These are phyloP conservation scores for Wallacemonas collosoma DNA, from an alignment of 208 protist species.

Conservation along the genomic window DNA sequence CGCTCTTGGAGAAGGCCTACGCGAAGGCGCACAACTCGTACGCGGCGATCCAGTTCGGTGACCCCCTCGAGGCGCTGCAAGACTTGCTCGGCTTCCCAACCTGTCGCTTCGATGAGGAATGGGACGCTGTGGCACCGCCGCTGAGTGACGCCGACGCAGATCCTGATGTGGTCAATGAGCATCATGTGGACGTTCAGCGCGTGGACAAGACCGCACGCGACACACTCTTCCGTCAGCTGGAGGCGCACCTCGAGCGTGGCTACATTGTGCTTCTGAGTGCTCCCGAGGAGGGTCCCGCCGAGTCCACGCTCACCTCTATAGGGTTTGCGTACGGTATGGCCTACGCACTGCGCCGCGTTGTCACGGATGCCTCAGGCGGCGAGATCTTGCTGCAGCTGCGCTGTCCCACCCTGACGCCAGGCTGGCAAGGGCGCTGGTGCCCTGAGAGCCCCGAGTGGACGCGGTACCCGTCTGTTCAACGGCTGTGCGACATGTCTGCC, in stretches of 20 bases:
- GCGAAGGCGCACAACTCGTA: slow-evolving; percentile 82
- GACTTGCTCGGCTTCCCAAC: slow-evolving; percentile 62
- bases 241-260: slow-evolving; percentile 22
- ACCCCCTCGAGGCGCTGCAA: slow-evolving; percentile 56
- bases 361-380: slow-evolving; percentile 20
- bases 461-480: slow-evolving; percentile 31
- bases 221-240: slow-evolving; percentile 24
- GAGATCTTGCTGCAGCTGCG: slow-evolving; percentile 39
- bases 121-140: slow-evolving; percentile 19
- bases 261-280: slow-evolving; percentile 45
- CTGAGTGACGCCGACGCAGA: slow-evolving; percentile 8
- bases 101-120: slow-evolving; percentile 52
- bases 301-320: slow-evolving; percentile 13
- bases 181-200: slow-evolving; percentile 17
- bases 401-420: slow-evolving; percentile 27
- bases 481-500: slow-evolving; percentile 21
- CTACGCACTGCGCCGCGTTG: slow-evolving; percentile 39
- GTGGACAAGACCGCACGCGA: slow-evolving; percentile 33
- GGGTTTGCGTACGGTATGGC: slow-evolving; percentile 47
- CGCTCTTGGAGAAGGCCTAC: slow-evolving; percentile 87
- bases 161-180: slow-evolving; percentile 19
- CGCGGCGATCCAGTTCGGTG: slow-evolving; percentile 58
- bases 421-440: slow-evolving; percentile 36
- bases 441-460: slow-evolving; percentile 35
- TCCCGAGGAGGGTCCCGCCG: slow-evolving; percentile 34